A percentile compares a stretch with the other conserved stretches of the same genome.
These are phyloP conservation scores for Colletotrichum sp. DNA, from an alignment of 2,329 filamentous ascomycete species.

Conservation along the genomic window DNA sequence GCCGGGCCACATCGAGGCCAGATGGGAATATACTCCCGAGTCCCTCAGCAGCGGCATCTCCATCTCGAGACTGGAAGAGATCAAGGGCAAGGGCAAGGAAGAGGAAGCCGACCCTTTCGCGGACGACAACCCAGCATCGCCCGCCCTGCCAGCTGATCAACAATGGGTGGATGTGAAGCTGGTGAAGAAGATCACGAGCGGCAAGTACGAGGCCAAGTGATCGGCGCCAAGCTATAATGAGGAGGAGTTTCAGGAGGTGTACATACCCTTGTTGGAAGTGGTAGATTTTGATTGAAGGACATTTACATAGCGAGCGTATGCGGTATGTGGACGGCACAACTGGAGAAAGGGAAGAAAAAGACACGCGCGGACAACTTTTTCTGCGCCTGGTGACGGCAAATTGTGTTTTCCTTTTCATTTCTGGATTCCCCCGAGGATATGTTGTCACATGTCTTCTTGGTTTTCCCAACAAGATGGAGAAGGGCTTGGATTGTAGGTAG, in stretches of 20 bases:
- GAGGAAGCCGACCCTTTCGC: conserved; percentile 73
- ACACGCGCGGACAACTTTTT: neutral
- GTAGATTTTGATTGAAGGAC: conserved; percentile 17
- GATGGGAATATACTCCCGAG: conserved; percentile 69
- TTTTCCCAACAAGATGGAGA: neutral
- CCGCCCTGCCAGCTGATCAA: conserved; percentile 29
- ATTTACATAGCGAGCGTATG: conserved; percentile 21
- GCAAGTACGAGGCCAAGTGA: conserved; percentile 72
- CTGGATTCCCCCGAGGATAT: neutral
- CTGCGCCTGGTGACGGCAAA: neutral
- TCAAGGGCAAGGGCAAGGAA: conserved; percentile 58
- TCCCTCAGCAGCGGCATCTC: conserved; percentile 69
- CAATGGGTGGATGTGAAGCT: conserved; percentile 72
- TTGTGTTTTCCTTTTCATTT: neutral
- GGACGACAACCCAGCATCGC: conserved; percentile 40
- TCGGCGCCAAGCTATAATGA: neutral
- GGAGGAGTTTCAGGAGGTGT: neutral
- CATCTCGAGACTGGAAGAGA: conserved; percentile 59
- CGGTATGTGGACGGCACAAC: neutral
- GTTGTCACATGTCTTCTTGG: neutral
- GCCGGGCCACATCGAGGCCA: conserved; percentile 80
- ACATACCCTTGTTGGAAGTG: conserved; percentile 9
- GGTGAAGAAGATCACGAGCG: conserved; percentile 72
- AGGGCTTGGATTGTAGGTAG: neutral
- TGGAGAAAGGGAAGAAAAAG: neutral